Evolutionary conservation across 2,329 filamentous ascomycete genomes (phyloP).

Genomic region (Penicillium concentricum): DNA sequence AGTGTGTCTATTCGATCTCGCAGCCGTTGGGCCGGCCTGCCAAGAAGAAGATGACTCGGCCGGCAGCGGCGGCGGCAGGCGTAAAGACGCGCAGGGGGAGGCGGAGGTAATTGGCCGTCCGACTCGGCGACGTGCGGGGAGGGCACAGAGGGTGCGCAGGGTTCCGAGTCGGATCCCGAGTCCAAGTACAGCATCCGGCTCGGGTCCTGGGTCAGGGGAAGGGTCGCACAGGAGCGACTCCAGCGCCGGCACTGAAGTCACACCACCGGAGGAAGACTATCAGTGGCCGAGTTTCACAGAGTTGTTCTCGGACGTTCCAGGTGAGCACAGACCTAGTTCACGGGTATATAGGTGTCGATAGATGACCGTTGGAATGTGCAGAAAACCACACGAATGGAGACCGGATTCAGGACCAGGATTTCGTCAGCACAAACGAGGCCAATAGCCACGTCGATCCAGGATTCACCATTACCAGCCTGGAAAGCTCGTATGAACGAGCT

Average conservation of each 20-base stretch:
- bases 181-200: not conserved
- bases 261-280: not conserved
- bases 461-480: not conserved
- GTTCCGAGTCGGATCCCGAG: not conserved
- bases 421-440: not conserved
- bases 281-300: not conserved
- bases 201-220: not conserved
- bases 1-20: constrained; percentile 39
- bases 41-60: constrained; percentile 28
- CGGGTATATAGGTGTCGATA: not conserved
- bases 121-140: not conserved
- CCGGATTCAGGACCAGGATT: not conserved
- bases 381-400: not conserved
- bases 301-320: not conserved
- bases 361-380: not conserved
- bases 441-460: not conserved
- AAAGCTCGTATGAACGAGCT: not conserved
- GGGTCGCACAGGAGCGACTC: not conserved
- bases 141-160: not conserved
- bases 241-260: not conserved
- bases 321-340: not conserved
- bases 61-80: not conserved
- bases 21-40: constrained; percentile 35
- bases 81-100: not conserved
- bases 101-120: not conserved